Conservation (phyloP, 352 stramenopile species). For the Globisporangium ultimum region DNA sequence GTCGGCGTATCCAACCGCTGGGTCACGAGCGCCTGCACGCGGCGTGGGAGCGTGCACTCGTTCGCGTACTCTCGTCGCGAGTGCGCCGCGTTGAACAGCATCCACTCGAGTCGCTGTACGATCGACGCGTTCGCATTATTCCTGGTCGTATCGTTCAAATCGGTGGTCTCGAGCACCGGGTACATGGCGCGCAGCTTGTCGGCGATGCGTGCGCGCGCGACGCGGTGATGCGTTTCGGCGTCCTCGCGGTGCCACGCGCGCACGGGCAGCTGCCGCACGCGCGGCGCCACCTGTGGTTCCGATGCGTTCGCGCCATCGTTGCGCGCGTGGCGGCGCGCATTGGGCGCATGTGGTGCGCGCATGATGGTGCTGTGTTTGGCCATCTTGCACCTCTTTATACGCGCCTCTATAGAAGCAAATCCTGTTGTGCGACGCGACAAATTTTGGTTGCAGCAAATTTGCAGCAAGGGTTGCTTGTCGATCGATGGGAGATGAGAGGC, state of each 20-base stretch:
- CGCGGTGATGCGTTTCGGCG: constrained; percentile 10
- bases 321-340: too few species aligned
- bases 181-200: constrained; percentile 24
- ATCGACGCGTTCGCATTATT: constrained; percentile 37
- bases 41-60: constrained; percentile 55
- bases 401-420: too few species aligned
- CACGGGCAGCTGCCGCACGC: constrained; percentile 1
- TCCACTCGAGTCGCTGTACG: constrained; percentile 71
- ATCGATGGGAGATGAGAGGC: too few species aligned
- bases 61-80: constrained; percentile 69
- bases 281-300: not conserved
- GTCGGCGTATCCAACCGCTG: constrained; percentile 12
- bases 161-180: constrained; percentile 19
- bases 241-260: constrained; percentile 12
- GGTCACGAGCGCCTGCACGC: constrained; percentile 71
- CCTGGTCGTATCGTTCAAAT: constrained; percentile 1
- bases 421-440: too few species aligned
- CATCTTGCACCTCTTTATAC: too few species aligned
- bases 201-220: constrained; percentile 21
- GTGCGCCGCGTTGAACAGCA: constrained; percentile 65
- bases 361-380: too few species aligned
- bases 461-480: too few species aligned
- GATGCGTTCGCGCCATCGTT: not conserved
- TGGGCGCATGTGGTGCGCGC: too few species aligned
- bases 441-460: too few species aligned